A percentile compares a stretch with the other conserved stretches of the same genome.
Conservation (phyloP, 2,329 filamentous ascomycete species). For the Xylariaceae sp. region DNA sequence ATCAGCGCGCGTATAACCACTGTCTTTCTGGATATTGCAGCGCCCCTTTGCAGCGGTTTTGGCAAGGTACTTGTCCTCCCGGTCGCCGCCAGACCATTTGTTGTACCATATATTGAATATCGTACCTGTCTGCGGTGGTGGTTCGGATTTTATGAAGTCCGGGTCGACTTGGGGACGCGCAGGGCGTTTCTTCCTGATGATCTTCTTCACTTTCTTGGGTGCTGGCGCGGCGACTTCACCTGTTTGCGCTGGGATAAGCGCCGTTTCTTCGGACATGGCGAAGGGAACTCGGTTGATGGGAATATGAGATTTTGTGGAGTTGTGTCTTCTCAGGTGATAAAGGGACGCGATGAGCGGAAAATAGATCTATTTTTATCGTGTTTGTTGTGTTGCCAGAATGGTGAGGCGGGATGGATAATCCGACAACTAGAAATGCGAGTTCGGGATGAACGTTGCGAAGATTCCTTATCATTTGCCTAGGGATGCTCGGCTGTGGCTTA, state of each 20-base stretch:
- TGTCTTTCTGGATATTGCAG: slow-evolving; percentile 78
- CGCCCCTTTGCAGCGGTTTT: slow-evolving; percentile 77
- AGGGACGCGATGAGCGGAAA: background rate
- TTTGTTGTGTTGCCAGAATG: background rate
- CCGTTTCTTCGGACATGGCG: slow-evolving; percentile 31
- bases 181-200: slow-evolving; percentile 80
- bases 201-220: slow-evolving; percentile 73
- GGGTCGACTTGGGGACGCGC: slow-evolving; percentile 89
- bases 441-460: no score
- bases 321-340: background rate
- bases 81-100: slow-evolving; percentile 94
- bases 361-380: background rate
- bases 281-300: background rate
- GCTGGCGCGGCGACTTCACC: slow-evolving; percentile 43
- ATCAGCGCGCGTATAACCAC: slow-evolving; percentile 73
- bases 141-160: slow-evolving; percentile 72
- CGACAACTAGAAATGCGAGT: background rate
- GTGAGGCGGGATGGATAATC: background rate
- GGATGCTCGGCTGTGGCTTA: no score
- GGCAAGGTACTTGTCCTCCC: slow-evolving; percentile 83
- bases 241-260: slow-evolving; percentile 25
- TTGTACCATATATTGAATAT: slow-evolving; percentile 98
- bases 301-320: background rate
- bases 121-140: slow-evolving; percentile 85
- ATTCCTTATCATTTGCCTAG: background rate